Percentiles rank a stretch among this genome's conserved stretches.
phyloP scores from a whole-genome alignment of 129 eudicot genomes.

The Lactuca saligna region DNA sequence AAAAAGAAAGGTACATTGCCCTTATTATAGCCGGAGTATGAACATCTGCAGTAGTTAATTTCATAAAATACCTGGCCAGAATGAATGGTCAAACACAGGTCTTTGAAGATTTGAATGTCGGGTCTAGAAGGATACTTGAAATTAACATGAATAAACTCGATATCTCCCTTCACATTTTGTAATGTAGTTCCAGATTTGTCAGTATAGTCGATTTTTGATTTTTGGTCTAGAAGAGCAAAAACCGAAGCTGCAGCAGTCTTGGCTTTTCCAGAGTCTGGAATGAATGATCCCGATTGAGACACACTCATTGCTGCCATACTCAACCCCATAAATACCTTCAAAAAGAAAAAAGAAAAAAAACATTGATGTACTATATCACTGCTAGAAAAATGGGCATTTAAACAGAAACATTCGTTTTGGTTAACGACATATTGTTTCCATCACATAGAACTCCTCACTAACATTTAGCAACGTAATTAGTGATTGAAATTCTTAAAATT shows the following conservation, averaged over 20 bases:
- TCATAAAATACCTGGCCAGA: conserved; percentile 24
- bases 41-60: too few species aligned
- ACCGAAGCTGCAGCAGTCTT: conserved; percentile 30
- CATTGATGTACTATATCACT: too few species aligned
- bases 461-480: too few species aligned
- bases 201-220: conserved; percentile 32
- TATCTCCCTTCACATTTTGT: conserved; percentile 31
- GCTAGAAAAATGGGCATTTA: too few species aligned
- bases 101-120: conserved; percentile 29
- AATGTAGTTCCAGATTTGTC: conserved; percentile 28
- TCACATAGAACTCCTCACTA: too few species aligned
- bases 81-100: conserved; percentile 27
- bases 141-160: conserved; percentile 29
- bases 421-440: too few species aligned
- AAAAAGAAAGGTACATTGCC: too few species aligned
- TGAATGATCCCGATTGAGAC: conserved; percentile 36
- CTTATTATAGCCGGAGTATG: too few species aligned
- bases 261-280: conserved; percentile 34
- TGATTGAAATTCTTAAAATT: too few species aligned
- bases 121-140: conserved; percentile 38
- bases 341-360: neutral
- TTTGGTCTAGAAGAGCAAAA: conserved; percentile 33
- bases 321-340: conserved; percentile 40
- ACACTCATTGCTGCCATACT: conserved; percentile 36
- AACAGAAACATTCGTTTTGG: too few species aligned